Base-by-base conservation (phyloP, 345 rosid genomes). In the Kandelia obovata region DNA sequence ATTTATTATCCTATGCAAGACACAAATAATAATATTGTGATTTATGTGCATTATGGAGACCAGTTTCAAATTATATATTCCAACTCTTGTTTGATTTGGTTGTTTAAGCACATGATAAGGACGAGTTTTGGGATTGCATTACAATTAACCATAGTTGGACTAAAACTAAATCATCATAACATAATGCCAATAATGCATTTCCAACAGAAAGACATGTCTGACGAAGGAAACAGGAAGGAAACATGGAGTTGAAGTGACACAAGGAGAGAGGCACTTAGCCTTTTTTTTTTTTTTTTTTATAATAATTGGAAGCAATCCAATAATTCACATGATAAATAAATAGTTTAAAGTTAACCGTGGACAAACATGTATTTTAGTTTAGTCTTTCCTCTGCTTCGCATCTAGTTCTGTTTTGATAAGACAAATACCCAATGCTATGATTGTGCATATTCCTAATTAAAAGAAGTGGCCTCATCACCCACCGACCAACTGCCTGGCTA, bases 171-270 rank as follows among this genome's bases (percentile, higher is more conserved):
- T 37, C 47, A 43, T 43, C 49, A 43, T 43, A 43, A 43, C 4
- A 43, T 3, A 43, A 43, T 43, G 49, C 17, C 49, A 43, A 51
- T 30, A 17, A 43, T 62, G 71, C 72, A 67, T 9, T 34, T 55
- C 78, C 56, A 82, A 60, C 68, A 46, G 70, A 73, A 78, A 78
- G 82, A 82, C 80, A 78, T 17, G 31, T 62, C 20, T 49, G 53
- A 52, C 39, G 61, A 23, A 58, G 69, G 75, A 75, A 70, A 69
- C 61, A 62, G 60, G 71, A 53, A 75, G 64, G 75, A 58, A 65
- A 65, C 35, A 53, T 53, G 28, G 10, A 17, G 28, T 7, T 52
- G 57, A 62, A 62, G 55, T 51, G 31, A 37, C 30, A 7, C 19
- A 53, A 62, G 37, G 60, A 56, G 5, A 46, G 32, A 43, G 1